Evolutionary conservation across 1,284 basidiomycete species (phyloP).

Genomic region (Pholiota adiposa): DNA sequence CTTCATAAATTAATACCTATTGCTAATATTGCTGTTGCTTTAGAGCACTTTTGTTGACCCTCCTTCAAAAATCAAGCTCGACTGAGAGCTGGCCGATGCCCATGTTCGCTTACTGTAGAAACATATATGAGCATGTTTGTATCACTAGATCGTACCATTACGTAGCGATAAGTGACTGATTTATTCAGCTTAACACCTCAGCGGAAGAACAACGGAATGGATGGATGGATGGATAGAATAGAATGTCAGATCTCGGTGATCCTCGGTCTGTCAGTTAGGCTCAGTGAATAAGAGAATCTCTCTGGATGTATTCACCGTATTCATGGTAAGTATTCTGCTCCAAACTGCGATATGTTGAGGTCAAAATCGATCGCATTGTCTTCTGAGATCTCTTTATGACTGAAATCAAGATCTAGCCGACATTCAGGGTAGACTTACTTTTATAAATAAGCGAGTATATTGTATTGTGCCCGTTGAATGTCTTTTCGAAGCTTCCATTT

Average conservation of each 20-base stretch:
- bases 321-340: no score
- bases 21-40: not conserved
- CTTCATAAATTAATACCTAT: not conserved
- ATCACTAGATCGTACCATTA: slow-evolving; percentile 12
- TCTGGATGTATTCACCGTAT: no score
- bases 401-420: no score
- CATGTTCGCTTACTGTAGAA: slow-evolving; percentile 3
- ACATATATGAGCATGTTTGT: slow-evolving; percentile 8
- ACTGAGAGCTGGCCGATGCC: slow-evolving; percentile 25
- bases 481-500: not conserved
- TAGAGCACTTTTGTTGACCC: slow-evolving; percentile 50
- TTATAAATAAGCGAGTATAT: no score
- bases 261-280: no score
- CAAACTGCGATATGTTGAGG: no score
- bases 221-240: not conserved
- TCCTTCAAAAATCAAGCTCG: slow-evolving; percentile 50
- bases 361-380: no score
- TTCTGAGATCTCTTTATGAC: no score
- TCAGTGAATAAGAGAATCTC: no score
- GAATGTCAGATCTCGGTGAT: not conserved
- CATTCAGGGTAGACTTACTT: no score
- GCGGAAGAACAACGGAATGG: no score
- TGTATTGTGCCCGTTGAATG: not conserved
- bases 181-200: not conserved
- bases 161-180: slow-evolving; percentile 1